Conservation (phyloP, 306 rosid genomes). For the Trichosanthes cucumerina region DNA sequence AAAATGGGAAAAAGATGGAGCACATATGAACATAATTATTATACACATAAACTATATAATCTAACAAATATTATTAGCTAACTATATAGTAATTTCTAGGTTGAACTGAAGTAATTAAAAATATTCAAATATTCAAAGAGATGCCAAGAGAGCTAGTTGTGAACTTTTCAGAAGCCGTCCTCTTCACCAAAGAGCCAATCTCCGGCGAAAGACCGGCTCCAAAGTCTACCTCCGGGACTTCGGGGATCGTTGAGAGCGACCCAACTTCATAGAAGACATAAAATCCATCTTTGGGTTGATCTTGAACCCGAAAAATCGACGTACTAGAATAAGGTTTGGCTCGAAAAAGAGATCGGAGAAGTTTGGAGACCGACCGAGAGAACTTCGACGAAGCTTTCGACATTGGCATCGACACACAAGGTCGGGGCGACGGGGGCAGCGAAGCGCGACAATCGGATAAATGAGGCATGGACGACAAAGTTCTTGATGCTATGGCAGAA, state of each 20-base stretch:
- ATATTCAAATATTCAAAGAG: slow-evolving; percentile 21
- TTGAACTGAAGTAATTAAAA: neutral
- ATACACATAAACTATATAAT: neutral
- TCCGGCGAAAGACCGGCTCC: slow-evolving; percentile 38
- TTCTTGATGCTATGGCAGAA: slow-evolving; percentile 36
- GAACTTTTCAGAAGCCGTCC: slow-evolving; percentile 49
- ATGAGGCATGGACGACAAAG: slow-evolving; percentile 53
- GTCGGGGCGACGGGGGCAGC: neutral
- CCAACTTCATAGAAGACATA: slow-evolving; percentile 54
- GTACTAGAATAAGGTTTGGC: slow-evolving; percentile 8
- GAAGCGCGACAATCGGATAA: slow-evolving; percentile 18
- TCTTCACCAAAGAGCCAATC: slow-evolving; percentile 35
- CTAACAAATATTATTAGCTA: neutral
- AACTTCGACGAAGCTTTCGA: slow-evolving; percentile 39
- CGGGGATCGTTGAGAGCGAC: slow-evolving; percentile 60
- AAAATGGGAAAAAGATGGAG: neutral
- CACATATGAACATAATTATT: neutral
- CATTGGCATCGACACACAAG: neutral
- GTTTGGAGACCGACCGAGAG: slow-evolving; percentile 53
- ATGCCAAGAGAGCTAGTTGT: slow-evolving; percentile 31
- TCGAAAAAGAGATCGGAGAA: slow-evolving; percentile 62
- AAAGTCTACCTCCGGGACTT: slow-evolving; percentile 48
- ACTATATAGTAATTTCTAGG: neutral
- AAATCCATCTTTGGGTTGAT: slow-evolving; percentile 36
- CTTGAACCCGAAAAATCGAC: slow-evolving; percentile 16